Evolutionary conservation across 257 asterid species (phyloP).

Genomic region (Linderniella brevidens): DNA sequence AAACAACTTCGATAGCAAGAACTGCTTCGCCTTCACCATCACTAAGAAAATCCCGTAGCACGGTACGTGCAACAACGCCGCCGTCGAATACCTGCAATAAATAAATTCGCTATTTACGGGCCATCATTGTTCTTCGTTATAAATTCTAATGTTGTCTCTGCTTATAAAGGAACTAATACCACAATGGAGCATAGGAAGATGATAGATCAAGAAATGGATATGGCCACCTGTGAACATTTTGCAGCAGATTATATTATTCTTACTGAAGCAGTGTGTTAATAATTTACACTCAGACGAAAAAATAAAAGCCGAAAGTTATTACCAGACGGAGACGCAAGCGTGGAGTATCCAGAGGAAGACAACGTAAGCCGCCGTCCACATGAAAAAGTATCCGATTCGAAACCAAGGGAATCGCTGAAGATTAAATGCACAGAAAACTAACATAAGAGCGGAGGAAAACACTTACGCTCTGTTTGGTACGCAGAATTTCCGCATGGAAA

Average conservation of each 20-base stretch:
- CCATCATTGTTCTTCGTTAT: not conserved
- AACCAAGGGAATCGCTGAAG: slow-evolving; percentile 97
- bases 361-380: slow-evolving; percentile 65
- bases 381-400: slow-evolving; percentile 65
- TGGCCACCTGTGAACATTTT: slow-evolving; percentile 85
- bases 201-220: slow-evolving; percentile 88
- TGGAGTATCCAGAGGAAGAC: slow-evolving; percentile 69
- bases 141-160: not conserved
- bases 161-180: slow-evolving; percentile 22
- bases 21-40: slow-evolving; percentile 8
- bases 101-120: no score
- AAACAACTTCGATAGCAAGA: slow-evolving; percentile 7
- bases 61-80: slow-evolving; percentile 3
- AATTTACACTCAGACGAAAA: no score
- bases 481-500: no score
- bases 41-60: slow-evolving; percentile 5
- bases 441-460: no score
- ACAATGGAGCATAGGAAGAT: slow-evolving; percentile 71
- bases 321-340: slow-evolving; percentile 71
- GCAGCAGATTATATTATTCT: no score
- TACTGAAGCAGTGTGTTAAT: no score
- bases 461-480: no score
- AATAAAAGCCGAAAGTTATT: slow-evolving; percentile 9
- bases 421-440: no score
- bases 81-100: not conserved